Conservation (phyloP, 2,329 filamentous ascomycete genomes). For the Trichoderma atroviride region DNA sequence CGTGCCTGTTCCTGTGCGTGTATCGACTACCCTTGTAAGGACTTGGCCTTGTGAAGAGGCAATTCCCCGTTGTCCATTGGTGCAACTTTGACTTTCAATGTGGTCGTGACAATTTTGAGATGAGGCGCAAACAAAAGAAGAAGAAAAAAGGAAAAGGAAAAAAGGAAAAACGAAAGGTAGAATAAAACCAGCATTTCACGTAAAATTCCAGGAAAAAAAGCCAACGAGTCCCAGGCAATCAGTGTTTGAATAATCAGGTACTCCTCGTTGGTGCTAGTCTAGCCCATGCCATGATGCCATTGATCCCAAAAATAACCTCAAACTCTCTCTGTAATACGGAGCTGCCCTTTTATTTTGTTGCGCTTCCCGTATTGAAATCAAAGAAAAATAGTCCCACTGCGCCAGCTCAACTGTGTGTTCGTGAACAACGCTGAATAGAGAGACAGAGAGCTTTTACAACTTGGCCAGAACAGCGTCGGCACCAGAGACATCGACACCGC, state of each 20-base stretch:
- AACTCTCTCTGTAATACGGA: neutral
- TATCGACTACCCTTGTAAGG: neutral
- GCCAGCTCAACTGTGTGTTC: neutral
- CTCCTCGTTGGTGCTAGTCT: neutral
- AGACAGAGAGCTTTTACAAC: constrained; percentile 43
- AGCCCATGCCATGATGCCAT: neutral
- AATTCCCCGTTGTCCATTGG: neutral
- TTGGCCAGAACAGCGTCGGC: constrained; percentile 58
- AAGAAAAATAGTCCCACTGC: neutral
- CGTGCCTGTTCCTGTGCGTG: neutral
- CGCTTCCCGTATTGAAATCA: neutral
- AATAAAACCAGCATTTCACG: neutral
- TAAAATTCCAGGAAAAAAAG: neutral
- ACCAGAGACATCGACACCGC: constrained; percentile 52
- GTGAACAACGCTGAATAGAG: neutral
- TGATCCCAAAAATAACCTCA: neutral
- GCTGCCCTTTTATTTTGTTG: neutral
- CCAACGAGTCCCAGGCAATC: neutral
- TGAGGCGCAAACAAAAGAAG: neutral
- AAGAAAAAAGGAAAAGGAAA: no score
- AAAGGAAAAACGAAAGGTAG: neutral
- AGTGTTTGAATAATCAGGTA: neutral
- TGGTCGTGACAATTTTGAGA: neutral
- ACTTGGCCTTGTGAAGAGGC: neutral
- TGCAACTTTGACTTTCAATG: neutral